Base-by-base conservation (phyloP, 768 basidiomycete genomes). In the Polyporus arcularius region DNA sequence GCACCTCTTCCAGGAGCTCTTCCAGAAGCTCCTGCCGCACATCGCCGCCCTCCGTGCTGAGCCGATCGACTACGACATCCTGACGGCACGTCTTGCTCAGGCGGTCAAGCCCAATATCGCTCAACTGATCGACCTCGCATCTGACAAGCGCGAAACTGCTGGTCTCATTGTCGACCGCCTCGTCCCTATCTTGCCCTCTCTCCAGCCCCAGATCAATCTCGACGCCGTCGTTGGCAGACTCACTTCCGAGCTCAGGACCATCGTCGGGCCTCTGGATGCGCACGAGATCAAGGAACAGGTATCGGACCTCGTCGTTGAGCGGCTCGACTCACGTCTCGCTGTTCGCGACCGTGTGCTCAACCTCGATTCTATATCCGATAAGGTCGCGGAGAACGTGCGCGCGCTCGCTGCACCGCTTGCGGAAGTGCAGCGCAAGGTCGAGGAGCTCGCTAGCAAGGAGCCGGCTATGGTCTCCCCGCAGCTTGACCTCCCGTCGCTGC, bases 211-310 rank as follows among this genome's bases (percentile, higher is more conserved):
- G 21, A 43, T 80, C 38, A 86, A 93, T 67, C 79, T 80, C 1
- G 81, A 85, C 50, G 76, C 79, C 2, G 73, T 93, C 51, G 79
- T 84, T 8, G 70, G 79, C 28, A 79, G 89, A 62, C 76, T 94
- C 52, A 83, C 83, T 4, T 74, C 82, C 1, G 92, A 93, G 72
- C 81, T 94, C 43, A 83, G 87, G 54, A 81, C 82, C 26, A 82
- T 86, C 30, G 86, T 90, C 60, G 87, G 85, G 0, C 89, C 88
- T 0, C 82, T 94, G 26, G 92, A 94, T 67, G 85, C 90, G 0
- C 90, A 92, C 66, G 89, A 90, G 71, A 90, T 94, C 70, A 92
- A 92, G 77, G 92, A 94, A 68, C 90, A 92, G 68, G 91, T 94
- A 0, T 89, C 92, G 2, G 92, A 93, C 70, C 82, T 94, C 31